Evolutionary conservation across 768 basidiomycete species (phyloP).

Genomic region (Hydnomerulius pinastri): DNA sequence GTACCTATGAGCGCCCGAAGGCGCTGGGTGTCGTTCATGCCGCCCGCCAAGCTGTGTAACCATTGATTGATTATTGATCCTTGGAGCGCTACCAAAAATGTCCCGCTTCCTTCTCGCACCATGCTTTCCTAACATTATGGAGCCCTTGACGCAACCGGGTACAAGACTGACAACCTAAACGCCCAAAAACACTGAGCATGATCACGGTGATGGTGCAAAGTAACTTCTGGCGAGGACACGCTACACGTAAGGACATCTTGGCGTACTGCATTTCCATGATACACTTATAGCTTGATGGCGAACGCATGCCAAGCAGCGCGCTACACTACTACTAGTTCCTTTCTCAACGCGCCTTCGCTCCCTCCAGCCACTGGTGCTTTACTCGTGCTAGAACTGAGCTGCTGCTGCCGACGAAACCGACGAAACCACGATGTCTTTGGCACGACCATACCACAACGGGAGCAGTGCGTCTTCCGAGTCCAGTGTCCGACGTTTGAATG

Average conservation of each 20-base stretch:
- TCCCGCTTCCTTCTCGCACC: not conserved
- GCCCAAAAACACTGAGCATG: not conserved
- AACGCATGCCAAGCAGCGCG: not conserved
- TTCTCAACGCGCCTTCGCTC: not conserved
- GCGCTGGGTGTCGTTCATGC: no score
- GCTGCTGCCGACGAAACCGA: not conserved
- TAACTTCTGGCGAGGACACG: not conserved
- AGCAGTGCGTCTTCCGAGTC: constrained; percentile 4
- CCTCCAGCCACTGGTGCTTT: constrained; percentile 2
- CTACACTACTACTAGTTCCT: not conserved
- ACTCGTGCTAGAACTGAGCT: constrained; percentile 1
- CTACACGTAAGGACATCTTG: not conserved
- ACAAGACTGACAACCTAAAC: not conserved
- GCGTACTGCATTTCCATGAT: not conserved
- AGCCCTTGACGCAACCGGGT: not conserved
- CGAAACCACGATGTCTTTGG: constrained; percentile 10
- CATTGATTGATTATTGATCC: no score
- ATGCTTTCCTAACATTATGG: not conserved
- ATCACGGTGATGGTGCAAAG: not conserved
- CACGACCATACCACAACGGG: constrained; percentile 6
- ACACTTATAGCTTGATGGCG: not conserved
- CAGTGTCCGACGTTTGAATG: not conserved
- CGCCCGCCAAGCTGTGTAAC: not conserved
- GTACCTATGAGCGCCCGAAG: no score
- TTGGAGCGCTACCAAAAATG: constrained; percentile 14